Conservation (phyloP, 352 stramenopile genomes). For the Phytophthora hibernalis region DNA sequence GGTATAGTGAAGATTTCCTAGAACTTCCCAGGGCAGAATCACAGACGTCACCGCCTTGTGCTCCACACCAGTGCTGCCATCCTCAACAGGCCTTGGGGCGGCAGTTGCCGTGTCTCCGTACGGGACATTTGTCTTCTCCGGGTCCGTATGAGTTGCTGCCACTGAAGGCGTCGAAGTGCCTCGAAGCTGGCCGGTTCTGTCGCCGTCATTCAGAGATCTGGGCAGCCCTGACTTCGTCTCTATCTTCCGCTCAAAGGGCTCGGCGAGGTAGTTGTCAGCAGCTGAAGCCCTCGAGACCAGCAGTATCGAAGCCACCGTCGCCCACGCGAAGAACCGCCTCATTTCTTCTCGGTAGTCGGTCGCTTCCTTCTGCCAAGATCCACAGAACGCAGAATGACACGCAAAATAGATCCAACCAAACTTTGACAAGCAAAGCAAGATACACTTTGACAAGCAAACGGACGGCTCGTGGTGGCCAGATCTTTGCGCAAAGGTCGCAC, state of each 20-base stretch:
- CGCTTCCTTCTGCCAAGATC: not conserved
- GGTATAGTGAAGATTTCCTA: not conserved
- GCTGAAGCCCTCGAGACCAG: constrained; percentile 4
- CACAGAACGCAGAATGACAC: constrained; percentile 20
- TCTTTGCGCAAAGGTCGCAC: constrained; percentile 4
- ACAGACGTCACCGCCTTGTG: constrained; percentile 11
- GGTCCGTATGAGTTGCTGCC: not conserved
- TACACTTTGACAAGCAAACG: constrained; percentile 21
- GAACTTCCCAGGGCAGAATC: constrained; percentile 14
- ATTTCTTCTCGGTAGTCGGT: constrained; percentile 11
- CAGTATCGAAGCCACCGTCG: constrained; percentile 3
- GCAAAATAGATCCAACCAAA: not conserved
- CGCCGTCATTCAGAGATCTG: not conserved
- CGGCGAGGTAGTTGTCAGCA: constrained; percentile 4
- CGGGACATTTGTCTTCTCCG: not conserved
- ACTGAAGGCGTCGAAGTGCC: not conserved
- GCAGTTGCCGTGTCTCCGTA: not conserved
- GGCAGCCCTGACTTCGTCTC: not conserved
- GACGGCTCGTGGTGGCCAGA: not conserved
- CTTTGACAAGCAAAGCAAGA: constrained; percentile 21
- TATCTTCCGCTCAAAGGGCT: constrained; percentile 2
- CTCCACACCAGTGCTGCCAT: not conserved
- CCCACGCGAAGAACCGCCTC: constrained; percentile 19
- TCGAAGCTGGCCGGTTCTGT: constrained; percentile 6
- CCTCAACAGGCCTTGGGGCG: not conserved